These are phyloP conservation scores for Vicia sativa DNA, from an alignment of 306 rosid genomes.

Conservation along the genomic window DNA sequence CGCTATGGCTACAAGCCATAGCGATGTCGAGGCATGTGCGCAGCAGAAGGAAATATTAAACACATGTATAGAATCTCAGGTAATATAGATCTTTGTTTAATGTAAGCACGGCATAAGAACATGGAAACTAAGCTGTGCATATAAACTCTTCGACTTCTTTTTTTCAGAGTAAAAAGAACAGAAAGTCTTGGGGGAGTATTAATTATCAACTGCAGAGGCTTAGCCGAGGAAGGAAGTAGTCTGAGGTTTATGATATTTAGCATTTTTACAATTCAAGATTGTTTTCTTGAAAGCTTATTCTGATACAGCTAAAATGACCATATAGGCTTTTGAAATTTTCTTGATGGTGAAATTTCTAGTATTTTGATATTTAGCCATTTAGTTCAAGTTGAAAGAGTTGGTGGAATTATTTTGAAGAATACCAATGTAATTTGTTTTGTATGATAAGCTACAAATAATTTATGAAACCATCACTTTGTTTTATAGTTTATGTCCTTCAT, in stretches of 20 bases:
- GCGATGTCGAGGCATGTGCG: slow-evolving; percentile 50
- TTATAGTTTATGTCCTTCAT: not conserved
- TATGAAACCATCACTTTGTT: slow-evolving; percentile 9
- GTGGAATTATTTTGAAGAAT: slow-evolving; percentile 20
- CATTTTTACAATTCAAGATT: slow-evolving; percentile 28
- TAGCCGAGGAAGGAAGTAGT: slow-evolving; percentile 75
- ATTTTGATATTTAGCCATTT: slow-evolving; percentile 15
- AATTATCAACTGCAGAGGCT: slow-evolving; percentile 95
- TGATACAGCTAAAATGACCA: slow-evolving; percentile 30
- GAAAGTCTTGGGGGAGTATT: slow-evolving; percentile 77
- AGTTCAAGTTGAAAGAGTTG: slow-evolving; percentile 13
- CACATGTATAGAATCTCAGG: slow-evolving; percentile 81
- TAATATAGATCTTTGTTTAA: slow-evolving; percentile 36
- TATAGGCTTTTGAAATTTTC: slow-evolving; percentile 13
- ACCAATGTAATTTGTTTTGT: slow-evolving; percentile 22
- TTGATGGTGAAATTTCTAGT: slow-evolving; percentile 16
- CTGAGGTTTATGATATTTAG: no score
- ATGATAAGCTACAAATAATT: slow-evolving; percentile 18
- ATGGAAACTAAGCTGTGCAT: not conserved
- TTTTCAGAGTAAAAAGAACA: slow-evolving; percentile 66
- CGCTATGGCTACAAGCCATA: slow-evolving; percentile 60
- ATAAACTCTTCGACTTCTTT: slow-evolving; percentile 15
- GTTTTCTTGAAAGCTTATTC: slow-evolving; percentile 31
- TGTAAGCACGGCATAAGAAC: slow-evolving; percentile 6
- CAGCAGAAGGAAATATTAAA: slow-evolving; percentile 62